A percentile compares a stretch with the other conserved stretches of the same genome.
Conservation (phyloP, 345 rosid genomes). For the Cardamine chenopodiifolia region DNA sequence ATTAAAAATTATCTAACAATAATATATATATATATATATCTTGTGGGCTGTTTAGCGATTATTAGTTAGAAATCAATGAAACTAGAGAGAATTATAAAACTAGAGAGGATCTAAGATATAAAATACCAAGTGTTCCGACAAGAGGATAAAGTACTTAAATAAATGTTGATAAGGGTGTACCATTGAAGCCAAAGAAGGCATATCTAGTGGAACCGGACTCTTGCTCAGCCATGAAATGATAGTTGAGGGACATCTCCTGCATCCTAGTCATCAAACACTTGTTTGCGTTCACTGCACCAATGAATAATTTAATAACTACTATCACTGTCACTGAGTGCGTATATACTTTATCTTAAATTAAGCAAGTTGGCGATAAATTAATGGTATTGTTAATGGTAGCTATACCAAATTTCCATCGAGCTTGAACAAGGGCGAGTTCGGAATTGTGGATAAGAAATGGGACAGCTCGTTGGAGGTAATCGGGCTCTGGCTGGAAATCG, state of each 20-base stretch:
- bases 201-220: conserved; percentile 45
- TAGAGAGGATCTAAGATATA: conserved; percentile 6
- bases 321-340: background rate
- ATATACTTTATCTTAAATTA: background rate
- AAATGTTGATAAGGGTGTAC: conserved; percentile 20
- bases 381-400: background rate
- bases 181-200: conserved; percentile 49
- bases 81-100: background rate
- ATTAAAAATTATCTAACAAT: background rate
- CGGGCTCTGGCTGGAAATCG: conserved; percentile 62
- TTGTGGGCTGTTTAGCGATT: background rate
- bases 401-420: conserved; percentile 60
- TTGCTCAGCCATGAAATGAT: conserved; percentile 49
- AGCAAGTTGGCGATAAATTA: background rate
- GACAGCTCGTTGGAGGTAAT: conserved; percentile 49
- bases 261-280: conserved; percentile 49
- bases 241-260: conserved; percentile 51
- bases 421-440: conserved; percentile 55
- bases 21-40: background rate
- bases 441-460: conserved; percentile 54
- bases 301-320: background rate
- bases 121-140: background rate
- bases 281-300: conserved; percentile 43
- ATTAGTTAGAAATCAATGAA: background rate
- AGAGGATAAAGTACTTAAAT: conserved; percentile 19